phyloP scores from a whole-genome alignment of 192 early-diverging fungal genomes.

The Tieghemiomyces parasiticus region DNA sequence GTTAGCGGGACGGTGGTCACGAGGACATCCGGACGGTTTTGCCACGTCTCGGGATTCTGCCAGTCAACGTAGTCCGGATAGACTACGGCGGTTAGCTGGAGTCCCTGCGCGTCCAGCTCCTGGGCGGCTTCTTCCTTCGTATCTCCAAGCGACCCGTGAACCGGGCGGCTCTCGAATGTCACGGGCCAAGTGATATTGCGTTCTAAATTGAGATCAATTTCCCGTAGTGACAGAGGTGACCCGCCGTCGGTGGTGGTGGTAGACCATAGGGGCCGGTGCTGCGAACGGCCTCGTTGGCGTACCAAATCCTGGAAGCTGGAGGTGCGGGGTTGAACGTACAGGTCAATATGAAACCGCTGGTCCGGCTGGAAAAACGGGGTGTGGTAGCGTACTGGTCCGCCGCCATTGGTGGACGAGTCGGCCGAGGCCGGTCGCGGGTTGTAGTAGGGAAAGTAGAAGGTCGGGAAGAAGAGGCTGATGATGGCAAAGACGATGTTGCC shows the following conservation, averaged over 20 bases:
- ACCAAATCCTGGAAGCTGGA: background rate
- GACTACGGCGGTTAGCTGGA: background rate
- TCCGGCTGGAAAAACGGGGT: background rate
- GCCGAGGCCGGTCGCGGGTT: slow-evolving; percentile 6
- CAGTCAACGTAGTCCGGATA: background rate
- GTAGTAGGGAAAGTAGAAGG: slow-evolving; percentile 12
- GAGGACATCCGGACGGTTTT: background rate
- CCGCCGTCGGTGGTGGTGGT: too few relatives aligned
- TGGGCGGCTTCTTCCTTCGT: background rate
- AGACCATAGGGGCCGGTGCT: background rate
- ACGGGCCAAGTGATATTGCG: slow-evolving; percentile 1
- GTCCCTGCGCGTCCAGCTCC: background rate
- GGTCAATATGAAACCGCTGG: slow-evolving; percentile 7
- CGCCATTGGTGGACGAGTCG: background rate
- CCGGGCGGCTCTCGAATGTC: background rate
- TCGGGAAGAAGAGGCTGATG: slow-evolving; percentile 10
- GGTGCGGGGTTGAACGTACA: slow-evolving; percentile 2
- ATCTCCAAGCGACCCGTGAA: background rate
- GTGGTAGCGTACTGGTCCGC: slow-evolving; percentile 9
- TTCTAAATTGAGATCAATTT: background rate
- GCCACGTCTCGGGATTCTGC: background rate
- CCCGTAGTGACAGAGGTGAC: background rate
- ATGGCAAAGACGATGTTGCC: slow-evolving; percentile 11
- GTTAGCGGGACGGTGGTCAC: background rate
- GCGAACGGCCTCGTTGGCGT: too few relatives aligned